A percentile compares a stretch with the other conserved stretches of the same genome.
Conservation (phyloP, 768 basidiomycete genomes). For the Rubroboletus satanas region DNA sequence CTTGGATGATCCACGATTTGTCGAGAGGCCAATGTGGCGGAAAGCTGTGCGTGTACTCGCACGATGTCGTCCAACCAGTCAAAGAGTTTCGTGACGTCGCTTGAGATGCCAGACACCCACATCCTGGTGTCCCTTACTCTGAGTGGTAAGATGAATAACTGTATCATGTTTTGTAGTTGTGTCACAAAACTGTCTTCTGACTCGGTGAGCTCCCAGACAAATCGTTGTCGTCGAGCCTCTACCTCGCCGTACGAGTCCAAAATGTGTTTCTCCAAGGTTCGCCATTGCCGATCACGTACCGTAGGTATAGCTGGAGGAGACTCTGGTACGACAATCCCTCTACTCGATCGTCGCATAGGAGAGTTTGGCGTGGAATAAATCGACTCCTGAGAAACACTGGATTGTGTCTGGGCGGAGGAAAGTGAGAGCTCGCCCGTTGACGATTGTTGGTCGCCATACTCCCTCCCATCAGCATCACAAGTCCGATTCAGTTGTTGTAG, state of each 20-base stretch:
- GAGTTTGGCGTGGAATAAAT: conserved; percentile 22
- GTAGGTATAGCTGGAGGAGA: conserved; percentile 4
- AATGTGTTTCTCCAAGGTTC: conserved; percentile 18
- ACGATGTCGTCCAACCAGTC: conserved; percentile 90
- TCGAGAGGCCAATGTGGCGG: conserved; percentile 42
- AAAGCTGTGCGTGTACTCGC: conserved; percentile 67
- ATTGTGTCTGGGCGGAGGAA: conserved; percentile 9
- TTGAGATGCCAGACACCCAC: conserved; percentile 82
- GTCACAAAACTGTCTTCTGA: conserved; percentile 69
- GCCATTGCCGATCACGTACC: conserved; percentile 22
- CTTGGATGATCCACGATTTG: conserved; percentile 41
- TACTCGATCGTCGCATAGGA: conserved; percentile 8
- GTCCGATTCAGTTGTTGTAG: conserved; percentile 17
- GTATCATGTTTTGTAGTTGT: conserved; percentile 60
- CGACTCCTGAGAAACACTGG: conserved; percentile 24
- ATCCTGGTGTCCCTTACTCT: conserved; percentile 61
- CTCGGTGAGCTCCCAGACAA: conserved; percentile 64
- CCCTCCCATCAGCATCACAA: not conserved
- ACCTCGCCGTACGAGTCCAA: conserved; percentile 38
- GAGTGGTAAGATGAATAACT: conserved; percentile 75
- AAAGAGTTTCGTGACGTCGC: conserved; percentile 64
- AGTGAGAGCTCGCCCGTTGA: conserved; percentile 10
- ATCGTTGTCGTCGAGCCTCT: conserved; percentile 61
- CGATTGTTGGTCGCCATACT: not conserved
- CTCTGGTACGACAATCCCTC: conserved; percentile 3